Base-by-base conservation (phyloP, 805 yeast genomes). In the Schwanniomyces yamadae region DNA sequence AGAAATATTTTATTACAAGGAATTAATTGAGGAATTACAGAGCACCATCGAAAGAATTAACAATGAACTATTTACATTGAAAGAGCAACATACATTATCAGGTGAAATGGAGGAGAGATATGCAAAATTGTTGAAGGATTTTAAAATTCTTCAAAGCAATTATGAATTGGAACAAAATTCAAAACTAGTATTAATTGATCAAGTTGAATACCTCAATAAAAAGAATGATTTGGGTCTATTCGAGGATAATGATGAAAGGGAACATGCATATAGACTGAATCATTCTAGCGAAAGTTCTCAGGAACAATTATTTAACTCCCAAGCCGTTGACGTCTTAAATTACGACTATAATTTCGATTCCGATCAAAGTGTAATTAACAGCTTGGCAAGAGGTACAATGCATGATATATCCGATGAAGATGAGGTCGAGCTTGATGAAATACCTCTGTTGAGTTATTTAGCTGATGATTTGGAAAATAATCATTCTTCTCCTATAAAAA, bases 121-220 rank as follows among this genome's bases (percentile, higher is more conserved):
- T 46, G 43, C 53, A 29, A 51, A 57, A 36, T 44, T 69, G 17
- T 37, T 53, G 23, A 65, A 55, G 35, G 67, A 66, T 29, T 64
- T 48, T 45, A 59, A 59, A 33, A 64, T 72, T 2, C 55, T 77
- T 14, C 69, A 71, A 46, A 66, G 71, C 36, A 76, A 77, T 43
- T 68, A 63, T 44, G 81, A 77, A 43, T 55, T 77, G 16, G 82
- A 77, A 46, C 64, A 67, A 31, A 74, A 68, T 46, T 73, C 78
- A 25, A 75, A 75, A 45, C 61, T 70, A 39, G 57, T 72, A 30
- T 70, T 77, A 34, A 73, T 77, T 31, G 80, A 75, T 46, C 80
- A 77, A 53, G 61, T 77, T 28, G 82, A 77, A 47, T 56, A 59
- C 44, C 56, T 75, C 40, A 66, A 72, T 29, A 64, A 61, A 34